phyloP scores from a whole-genome alignment of 2,329 filamentous ascomycete species.

The Mycocentrospora acerina region DNA sequence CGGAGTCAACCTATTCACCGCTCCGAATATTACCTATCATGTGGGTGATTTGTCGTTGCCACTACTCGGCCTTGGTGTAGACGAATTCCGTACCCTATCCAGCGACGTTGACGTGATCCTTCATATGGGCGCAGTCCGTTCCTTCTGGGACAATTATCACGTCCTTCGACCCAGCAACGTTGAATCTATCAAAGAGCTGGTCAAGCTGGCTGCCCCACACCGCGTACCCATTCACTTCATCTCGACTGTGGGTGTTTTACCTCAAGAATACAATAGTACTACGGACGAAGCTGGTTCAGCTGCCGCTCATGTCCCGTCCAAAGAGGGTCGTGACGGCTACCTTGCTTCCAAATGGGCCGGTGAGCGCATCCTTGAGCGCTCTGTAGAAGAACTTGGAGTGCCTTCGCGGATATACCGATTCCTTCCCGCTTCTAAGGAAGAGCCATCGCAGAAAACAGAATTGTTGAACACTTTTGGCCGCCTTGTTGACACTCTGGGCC shows the following conservation, averaged over 20 bases:
- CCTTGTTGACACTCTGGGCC: no score
- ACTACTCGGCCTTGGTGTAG: slow-evolving; percentile 42
- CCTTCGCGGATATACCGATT: slow-evolving; percentile 6
- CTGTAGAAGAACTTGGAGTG: not conserved
- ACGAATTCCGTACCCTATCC: slow-evolving; percentile 30
- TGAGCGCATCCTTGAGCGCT: slow-evolving; percentile 40
- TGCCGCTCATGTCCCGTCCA: no score
- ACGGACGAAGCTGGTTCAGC: no score
- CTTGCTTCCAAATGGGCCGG: slow-evolving; percentile 43
- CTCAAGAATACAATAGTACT: no score
- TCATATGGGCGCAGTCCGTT: slow-evolving; percentile 17
- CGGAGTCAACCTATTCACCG: not conserved
- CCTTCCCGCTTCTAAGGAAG: no score
- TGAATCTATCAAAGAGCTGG: slow-evolving; percentile 6
- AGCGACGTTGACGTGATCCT: slow-evolving; percentile 35
- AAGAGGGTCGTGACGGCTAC: no score
- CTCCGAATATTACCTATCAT: not conserved
- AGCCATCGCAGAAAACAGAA: no score
- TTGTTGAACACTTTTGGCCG: no score
- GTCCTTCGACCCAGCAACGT: slow-evolving; percentile 23
- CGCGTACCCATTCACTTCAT: slow-evolving; percentile 18
- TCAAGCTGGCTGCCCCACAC: slow-evolving; percentile 3
- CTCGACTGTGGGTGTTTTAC: no score
- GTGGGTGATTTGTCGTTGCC: not conserved
- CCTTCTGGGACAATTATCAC: slow-evolving; percentile 25